Base-by-base conservation (phyloP, 768 basidiomycete species). In the Tephrocybe sp. region DNA sequence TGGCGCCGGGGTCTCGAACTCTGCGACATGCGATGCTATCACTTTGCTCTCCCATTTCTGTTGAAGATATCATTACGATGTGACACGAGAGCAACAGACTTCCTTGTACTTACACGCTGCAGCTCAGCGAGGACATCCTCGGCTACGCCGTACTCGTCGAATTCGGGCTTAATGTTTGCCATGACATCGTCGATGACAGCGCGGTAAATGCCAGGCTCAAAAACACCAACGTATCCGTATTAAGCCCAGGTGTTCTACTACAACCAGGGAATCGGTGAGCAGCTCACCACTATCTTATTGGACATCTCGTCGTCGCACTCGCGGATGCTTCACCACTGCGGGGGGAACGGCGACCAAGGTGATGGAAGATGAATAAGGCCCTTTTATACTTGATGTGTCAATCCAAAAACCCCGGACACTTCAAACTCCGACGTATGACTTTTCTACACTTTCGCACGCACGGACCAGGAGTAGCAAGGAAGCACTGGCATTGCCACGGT, bases 251-350 rank as follows among this genome's bases (percentile, higher is more conserved):
- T 67, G 70, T 66, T 75, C 78, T 81, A 81, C 78, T 75, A 78
- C 71, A 67, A 67, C 72, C 69, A 71, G 61, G 70, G 71, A 71
- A 70, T 77, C 70, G 74, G 80, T 79, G 83, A 82, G 79, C 74
- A 83, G 87, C 89, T 90, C 82, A 94, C 92, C 85, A 96, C 93
- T 78, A 93, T 92, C 79, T 95, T 95, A 87, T 96, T 96, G 53
- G 92, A 94, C 93, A 95, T 96, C 45, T 60, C 58, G 53, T 57
- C 57, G 58, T 57, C 52, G 60, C 41, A 18, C 22, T 51, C 49
- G 63, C 65, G 63, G 68, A 62, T 58, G 61, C 65, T 66, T 66
- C 64, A 65, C 69, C 66, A 61, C 68, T 62, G 56, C 61, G 56
- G 62, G 66, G 59, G 62, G 64, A 63, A 67, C 69, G 64, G 63